A percentile compares a stretch with the other conserved stretches of the same genome.
Evolutionary conservation across 768 basidiomycete genomes (phyloP).

Genomic region (Podaxis rugospora): DNA sequence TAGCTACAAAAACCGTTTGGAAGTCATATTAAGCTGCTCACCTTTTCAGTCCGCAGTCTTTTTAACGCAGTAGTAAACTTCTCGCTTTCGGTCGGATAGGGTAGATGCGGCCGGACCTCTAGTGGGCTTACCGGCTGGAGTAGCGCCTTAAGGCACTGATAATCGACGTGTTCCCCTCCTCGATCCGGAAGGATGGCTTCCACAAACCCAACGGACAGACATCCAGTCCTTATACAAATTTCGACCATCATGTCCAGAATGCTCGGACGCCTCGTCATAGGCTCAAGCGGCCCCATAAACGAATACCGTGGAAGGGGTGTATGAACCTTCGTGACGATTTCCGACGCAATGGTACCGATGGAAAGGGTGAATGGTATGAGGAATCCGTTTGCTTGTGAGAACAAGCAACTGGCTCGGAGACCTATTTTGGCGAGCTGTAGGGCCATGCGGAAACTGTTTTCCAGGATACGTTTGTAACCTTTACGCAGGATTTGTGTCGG

Average conservation of each 20-base stretch:
- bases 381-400: background rate
- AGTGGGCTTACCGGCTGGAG: background rate
- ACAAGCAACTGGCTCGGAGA: background rate
- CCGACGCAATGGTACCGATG: background rate
- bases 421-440: background rate
- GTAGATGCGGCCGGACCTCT: too few species aligned
- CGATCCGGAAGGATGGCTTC: background rate
- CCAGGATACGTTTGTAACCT: background rate
- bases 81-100: too few species aligned
- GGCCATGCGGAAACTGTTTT: background rate
- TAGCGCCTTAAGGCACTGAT: background rate
- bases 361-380: background rate
- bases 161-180: background rate
- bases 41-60: too few species aligned
- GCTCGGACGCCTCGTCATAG: background rate
- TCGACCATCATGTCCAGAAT: background rate
- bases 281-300: background rate
- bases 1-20: background rate
- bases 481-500: background rate
- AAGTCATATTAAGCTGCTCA: too few species aligned
- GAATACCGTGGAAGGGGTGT: background rate
- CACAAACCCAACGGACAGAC: background rate
- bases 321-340: background rate
- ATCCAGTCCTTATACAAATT: background rate
- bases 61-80: too few species aligned